Percentiles rank a stretch among this genome's conserved stretches.
These are phyloP conservation scores for Leersia perrieri DNA, from an alignment of 176 grass and related monocot species.

Conservation along the genomic window DNA sequence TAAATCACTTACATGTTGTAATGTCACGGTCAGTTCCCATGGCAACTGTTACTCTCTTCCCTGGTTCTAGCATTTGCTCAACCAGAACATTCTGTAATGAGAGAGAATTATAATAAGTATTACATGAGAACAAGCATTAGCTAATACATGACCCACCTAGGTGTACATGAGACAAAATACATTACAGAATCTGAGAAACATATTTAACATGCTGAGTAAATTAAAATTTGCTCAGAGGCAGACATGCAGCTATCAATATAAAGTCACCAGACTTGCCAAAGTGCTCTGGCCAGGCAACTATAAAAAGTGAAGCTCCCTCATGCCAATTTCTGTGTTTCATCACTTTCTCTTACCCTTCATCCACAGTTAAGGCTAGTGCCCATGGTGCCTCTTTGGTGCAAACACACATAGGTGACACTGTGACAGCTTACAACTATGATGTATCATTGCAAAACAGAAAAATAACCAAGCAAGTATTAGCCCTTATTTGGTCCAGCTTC, in stretches of 20 bases:
- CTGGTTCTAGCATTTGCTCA: slow-evolving; percentile 73
- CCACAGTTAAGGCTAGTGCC: not conserved
- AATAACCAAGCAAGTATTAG: not conserved
- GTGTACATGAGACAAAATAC: not conserved
- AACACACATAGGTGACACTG: not conserved
- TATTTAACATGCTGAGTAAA: slow-evolving; percentile 17
- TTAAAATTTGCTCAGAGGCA: not conserved
- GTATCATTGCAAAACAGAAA: not conserved
- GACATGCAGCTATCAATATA: not conserved
- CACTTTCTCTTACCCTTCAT: not conserved
- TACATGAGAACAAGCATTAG: not conserved
- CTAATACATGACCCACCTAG: slow-evolving; percentile 8
- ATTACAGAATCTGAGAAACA: not conserved
- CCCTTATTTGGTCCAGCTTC: not conserved
- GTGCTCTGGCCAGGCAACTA: not conserved
- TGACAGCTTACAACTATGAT: not conserved
- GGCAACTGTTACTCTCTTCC: slow-evolving; percentile 79
- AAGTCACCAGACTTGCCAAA: not conserved
- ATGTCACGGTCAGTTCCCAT: slow-evolving; percentile 83
- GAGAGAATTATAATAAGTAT: slow-evolving; percentile 27
- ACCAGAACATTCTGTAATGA: slow-evolving; percentile 74
- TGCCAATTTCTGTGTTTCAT: not conserved
- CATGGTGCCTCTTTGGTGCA: not conserved
- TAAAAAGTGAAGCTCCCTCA: not conserved
- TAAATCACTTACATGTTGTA: slow-evolving; percentile 62